phyloP scores from a whole-genome alignment of 495 filamentous ascomycete genomes.

The Tuber calosporum region DNA sequence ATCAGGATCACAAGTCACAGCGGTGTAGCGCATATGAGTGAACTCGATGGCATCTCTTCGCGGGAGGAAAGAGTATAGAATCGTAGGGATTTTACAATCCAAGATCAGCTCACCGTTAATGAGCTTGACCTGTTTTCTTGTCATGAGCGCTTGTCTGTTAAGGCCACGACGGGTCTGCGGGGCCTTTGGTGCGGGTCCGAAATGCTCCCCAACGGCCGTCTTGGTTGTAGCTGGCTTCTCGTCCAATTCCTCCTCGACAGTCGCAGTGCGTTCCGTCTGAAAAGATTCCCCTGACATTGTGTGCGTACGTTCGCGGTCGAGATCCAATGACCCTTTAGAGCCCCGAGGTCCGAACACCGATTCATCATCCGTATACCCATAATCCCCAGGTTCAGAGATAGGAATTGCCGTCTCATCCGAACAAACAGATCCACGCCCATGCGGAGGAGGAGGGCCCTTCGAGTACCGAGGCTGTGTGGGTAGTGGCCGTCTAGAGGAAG shows the following conservation, averaged over 20 bases:
- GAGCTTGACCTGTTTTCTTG: conserved; percentile 86
- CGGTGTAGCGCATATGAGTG: conserved; percentile 99
- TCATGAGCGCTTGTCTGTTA: conserved; percentile 74
- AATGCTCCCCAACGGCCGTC: conserved; percentile 53
- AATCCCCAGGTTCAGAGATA: conserved; percentile 25
- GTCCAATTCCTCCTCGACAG: conserved; percentile 48
- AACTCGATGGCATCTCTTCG: conserved; percentile 90
- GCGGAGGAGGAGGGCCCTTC: conserved; percentile 34
- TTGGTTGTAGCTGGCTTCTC: conserved; percentile 45
- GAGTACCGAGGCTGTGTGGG: conserved; percentile 85
- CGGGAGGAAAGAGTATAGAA: conserved; percentile 89
- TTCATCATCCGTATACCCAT: conserved; percentile 48
- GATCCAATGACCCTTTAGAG: conserved; percentile 57
- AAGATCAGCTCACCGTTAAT: conserved; percentile 96
- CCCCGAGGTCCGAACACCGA: conserved; percentile 61
- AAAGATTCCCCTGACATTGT: conserved; percentile 18
- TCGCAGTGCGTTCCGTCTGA: conserved; percentile 16
- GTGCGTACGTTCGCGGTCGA: conserved; percentile 45
- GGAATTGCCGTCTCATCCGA: conserved; percentile 35
- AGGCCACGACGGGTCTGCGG: conserved; percentile 79
- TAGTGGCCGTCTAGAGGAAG: conserved; percentile 68
- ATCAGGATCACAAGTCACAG: conserved; percentile 97
- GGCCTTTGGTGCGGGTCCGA: conserved; percentile 78
- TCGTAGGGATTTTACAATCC: conserved; percentile 98
- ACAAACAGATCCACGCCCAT: conserved; percentile 38